A percentile compares a stretch with the other conserved stretches of the same genome.
These are phyloP conservation scores for Fusarium sambucinum DNA, from an alignment of 2,329 filamentous ascomycete genomes.

Conservation along the genomic window DNA sequence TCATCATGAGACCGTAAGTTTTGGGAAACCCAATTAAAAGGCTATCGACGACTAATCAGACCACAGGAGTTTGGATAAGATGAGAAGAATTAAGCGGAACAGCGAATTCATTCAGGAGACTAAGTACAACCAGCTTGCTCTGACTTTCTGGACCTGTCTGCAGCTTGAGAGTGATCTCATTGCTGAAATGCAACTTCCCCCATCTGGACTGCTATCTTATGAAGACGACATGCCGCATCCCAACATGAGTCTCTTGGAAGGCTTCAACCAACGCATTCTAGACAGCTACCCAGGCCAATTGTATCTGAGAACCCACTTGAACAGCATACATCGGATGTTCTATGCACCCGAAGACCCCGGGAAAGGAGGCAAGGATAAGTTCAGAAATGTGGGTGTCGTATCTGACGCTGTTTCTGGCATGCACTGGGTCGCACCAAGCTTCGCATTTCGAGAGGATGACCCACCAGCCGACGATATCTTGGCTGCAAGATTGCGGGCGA, in stretches of 20 bases:
- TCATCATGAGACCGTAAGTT: conserved; percentile 80
- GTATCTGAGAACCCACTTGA: conserved; percentile 73
- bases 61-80: conserved; percentile 62
- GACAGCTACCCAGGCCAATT: conserved; percentile 73
- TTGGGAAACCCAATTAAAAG: background rate
- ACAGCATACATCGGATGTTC: conserved; percentile 70
- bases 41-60: background rate
- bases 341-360: conserved; percentile 61
- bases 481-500: conserved; percentile 84
- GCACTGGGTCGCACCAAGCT: conserved; percentile 62
- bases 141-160: conserved; percentile 93
- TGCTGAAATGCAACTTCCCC: conserved; percentile 79
- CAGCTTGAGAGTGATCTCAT: conserved; percentile 96
- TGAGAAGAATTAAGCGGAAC: conserved; percentile 57
- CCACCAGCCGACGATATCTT: conserved; percentile 81
- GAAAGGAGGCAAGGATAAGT: conserved; percentile 54
- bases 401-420: conserved; percentile 58
- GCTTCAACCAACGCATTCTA: conserved; percentile 62
- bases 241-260: conserved; percentile 61
- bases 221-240: conserved; percentile 76
- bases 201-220: conserved; percentile 71
- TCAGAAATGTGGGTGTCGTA: conserved; percentile 61
- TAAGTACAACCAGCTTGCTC: conserved; percentile 71
- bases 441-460: conserved; percentile 74
- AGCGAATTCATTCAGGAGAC: conserved; percentile 57